These are phyloP conservation scores for Striga hermonthica DNA, from an alignment of 305 asterid genomes.

Conservation along the genomic window DNA sequence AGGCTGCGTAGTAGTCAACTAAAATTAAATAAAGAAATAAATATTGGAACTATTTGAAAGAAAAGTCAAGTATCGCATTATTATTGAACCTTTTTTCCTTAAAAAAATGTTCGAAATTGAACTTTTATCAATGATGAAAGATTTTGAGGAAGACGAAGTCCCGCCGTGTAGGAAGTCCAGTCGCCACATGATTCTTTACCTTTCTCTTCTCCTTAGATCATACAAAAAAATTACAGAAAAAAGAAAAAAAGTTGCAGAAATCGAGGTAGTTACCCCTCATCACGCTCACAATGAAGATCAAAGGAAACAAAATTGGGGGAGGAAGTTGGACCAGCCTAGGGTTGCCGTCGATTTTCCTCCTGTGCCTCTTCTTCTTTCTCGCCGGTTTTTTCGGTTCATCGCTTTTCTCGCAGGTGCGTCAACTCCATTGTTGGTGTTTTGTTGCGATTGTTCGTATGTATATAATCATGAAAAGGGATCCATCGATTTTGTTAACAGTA, in stretches of 20 bases:
- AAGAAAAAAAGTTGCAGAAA: neutral
- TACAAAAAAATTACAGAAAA: neutral
- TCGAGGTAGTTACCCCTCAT: conserved; percentile 15
- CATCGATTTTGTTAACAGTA: neutral
- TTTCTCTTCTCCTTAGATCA: neutral
- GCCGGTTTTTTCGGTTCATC: conserved; percentile 78
- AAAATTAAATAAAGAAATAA: too few species aligned
- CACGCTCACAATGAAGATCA: conserved; percentile 44
- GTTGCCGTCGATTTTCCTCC: conserved; percentile 61
- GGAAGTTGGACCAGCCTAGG: conserved; percentile 41
- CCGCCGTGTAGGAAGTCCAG: conserved; percentile 38
- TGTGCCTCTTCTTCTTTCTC: conserved; percentile 81
- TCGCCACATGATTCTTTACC: neutral
- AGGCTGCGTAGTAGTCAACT: too few species aligned
- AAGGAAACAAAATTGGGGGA: conserved; percentile 45
- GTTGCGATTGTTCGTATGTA: neutral
- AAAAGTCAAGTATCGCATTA: too few species aligned
- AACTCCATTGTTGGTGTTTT: conserved; percentile 5
- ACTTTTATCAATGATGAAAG: too few species aligned
- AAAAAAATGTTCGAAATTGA: too few species aligned
- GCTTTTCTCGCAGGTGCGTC: conserved; percentile 66
- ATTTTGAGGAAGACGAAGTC: conserved; percentile 6
- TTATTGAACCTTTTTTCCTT: too few species aligned
- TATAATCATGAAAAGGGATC: neutral
- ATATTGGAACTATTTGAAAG: too few species aligned